Conservation (phyloP, 2,329 filamentous ascomycete species). For the Tothia fuscella region DNA sequence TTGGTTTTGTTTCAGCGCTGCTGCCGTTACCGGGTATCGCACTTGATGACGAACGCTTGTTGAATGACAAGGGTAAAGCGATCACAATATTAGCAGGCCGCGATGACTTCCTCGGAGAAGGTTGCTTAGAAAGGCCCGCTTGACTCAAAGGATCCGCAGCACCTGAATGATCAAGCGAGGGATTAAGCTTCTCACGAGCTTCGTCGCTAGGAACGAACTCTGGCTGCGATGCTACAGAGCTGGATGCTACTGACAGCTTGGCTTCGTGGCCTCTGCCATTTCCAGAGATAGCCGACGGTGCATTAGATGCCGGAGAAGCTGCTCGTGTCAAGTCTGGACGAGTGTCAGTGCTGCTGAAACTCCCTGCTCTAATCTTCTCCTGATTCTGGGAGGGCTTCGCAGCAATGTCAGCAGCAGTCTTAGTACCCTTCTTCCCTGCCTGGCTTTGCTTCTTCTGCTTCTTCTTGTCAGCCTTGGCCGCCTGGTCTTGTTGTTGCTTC, state of each 20-base stretch:
- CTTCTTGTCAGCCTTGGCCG: slow-evolving; percentile 5
- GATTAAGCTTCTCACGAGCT: too few species aligned
- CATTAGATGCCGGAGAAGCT: not conserved
- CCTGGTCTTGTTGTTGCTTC: not conserved
- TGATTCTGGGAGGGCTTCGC: not conserved
- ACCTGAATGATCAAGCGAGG: too few species aligned
- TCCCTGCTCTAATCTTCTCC: not conserved
- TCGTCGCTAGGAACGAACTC: too few species aligned
- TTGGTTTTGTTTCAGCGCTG: not conserved
- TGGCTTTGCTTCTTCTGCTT: slow-evolving; percentile 3
- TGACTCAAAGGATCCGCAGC: too few species aligned
- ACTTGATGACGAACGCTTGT: not conserved
- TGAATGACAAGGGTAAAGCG: not conserved
- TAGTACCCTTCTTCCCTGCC: not conserved
- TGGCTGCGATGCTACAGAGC: too few species aligned
- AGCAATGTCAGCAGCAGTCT: not conserved
- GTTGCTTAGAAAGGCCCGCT: too few species aligned
- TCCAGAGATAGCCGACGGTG: not conserved
- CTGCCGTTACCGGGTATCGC: not conserved
- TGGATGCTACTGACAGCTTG: not conserved
- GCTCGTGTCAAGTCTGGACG: not conserved
- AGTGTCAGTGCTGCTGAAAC: not conserved
- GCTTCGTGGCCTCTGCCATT: not conserved
- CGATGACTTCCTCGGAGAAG: too few species aligned
- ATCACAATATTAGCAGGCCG: too few species aligned